Base-by-base conservation (phyloP, 495 filamentous ascomycete genomes). In the Chlorociboria aeruginascens region DNA sequence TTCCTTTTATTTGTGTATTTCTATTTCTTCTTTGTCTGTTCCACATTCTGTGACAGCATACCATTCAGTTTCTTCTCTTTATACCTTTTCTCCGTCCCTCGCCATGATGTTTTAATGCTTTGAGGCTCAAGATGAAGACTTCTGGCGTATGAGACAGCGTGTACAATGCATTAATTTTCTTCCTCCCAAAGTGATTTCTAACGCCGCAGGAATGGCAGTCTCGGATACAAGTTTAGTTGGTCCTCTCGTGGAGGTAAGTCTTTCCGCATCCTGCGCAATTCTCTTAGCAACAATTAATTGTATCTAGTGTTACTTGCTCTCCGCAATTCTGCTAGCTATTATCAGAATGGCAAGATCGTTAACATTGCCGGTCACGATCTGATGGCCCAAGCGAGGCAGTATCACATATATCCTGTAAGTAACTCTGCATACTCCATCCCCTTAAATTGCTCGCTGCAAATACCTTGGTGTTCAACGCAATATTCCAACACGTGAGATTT, bases 331-430 rank as follows among this genome's bases (percentile, higher is more conserved):
- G 92, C 87, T 51, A 85, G 74, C 56, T 89, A 79, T 72, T 92
- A 79, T 65, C 69, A 85, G 63, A 80, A 85, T 51, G 89, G 89
- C 51, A 73, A 89, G 66, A 63, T 81, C 33, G 74, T 81, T 56
- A 74, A 79, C 40, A 70, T 77, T 4, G 61, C 63, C 3, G 78
- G 76, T 9, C 66, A 72, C 43, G 82, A 89, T 16, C 75, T 97
- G 39, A 95, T 96, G 92, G 82, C 68, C 41, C 74, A 74, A 40
- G 86, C 90, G 13, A 88, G 90, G 72, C 88, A 90, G 8, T 96
- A 95, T 75, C 77, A 74, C 58, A 90, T 94, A 70, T 92, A 89
- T 25, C 20, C 20, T 25, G 20, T 25, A 25, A 25, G 20, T 25
- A 25, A 25, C 20, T 25, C 66, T 25, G 20, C 20, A 25, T 25